phyloP scores from a whole-genome alignment of 2,329 filamentous ascomycete species.

The Neonectria neomacrospora region DNA sequence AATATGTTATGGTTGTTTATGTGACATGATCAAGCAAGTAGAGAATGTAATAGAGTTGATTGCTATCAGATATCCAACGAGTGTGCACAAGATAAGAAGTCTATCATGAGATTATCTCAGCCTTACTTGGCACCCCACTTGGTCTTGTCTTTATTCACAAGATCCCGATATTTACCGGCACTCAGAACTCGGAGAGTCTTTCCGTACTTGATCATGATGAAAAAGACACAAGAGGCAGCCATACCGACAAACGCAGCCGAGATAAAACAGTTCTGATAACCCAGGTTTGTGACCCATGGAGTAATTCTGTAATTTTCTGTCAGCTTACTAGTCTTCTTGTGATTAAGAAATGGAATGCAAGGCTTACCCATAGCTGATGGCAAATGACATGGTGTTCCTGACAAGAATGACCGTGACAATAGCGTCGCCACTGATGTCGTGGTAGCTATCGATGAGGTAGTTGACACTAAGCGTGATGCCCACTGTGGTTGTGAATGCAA shows the following conservation, averaged over 20 bases:
- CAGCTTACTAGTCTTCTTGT: background rate
- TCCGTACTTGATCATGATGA: conserved; percentile 61
- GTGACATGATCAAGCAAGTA: too few relatives aligned
- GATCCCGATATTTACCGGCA: conserved; percentile 26
- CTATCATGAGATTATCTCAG: background rate
- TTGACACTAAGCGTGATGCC: conserved; percentile 52
- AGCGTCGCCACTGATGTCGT: conserved; percentile 53
- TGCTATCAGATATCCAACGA: too few relatives aligned
- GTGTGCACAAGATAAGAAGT: too few relatives aligned
- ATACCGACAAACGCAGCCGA: conserved; percentile 54
- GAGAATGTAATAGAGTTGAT: too few relatives aligned
- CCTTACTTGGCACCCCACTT: conserved; percentile 3
- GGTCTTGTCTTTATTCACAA: conserved; percentile 23
- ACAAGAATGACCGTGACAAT: conserved; percentile 55
- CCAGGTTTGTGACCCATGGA: conserved; percentile 55
- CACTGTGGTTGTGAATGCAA: conserved; percentile 49
- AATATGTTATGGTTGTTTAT: too few relatives aligned
- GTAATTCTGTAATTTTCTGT: conserved; percentile 53
- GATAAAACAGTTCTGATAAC: conserved; percentile 56
- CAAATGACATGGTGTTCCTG: conserved; percentile 52
- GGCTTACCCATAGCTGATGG: conserved; percentile 46
- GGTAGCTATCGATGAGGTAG: conserved; percentile 56
- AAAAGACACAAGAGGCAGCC: conserved; percentile 52
- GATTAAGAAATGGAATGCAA: rapidly evolving
- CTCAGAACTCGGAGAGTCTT: conserved; percentile 42